phyloP scores from a whole-genome alignment of 2,329 filamentous ascomycete genomes.

The Chrysoporthe austroafricana region DNA sequence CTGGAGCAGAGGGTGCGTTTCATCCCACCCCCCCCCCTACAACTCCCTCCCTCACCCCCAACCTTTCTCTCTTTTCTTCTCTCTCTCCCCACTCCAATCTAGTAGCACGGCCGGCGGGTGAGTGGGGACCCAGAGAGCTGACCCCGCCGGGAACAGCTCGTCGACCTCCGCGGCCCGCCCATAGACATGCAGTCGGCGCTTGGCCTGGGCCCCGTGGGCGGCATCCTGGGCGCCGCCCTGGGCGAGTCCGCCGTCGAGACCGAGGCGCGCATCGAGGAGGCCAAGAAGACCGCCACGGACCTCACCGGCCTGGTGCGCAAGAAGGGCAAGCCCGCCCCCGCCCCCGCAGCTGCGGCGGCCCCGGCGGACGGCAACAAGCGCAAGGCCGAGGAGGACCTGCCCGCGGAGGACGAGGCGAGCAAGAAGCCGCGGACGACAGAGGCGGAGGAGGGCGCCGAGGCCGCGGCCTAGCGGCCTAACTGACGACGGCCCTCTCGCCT shows the following conservation, averaged over 20 bases:
- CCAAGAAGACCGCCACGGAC: conserved; percentile 74
- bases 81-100: not conserved
- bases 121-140: not conserved
- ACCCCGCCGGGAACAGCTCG: conserved; percentile 50
- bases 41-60: not conserved
- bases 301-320: conserved; percentile 75
- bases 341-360: conserved; percentile 26
- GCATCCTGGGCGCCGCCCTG: conserved; percentile 66
- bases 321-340: conserved; percentile 47
- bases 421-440: conserved; percentile 45
- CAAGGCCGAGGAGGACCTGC: conserved; percentile 43
- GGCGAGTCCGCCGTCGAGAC: conserved; percentile 65
- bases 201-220: conserved; percentile 55
- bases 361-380: conserved; percentile 49
- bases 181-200: conserved; percentile 61
- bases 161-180: conserved; percentile 69
- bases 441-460: conserved; percentile 32
- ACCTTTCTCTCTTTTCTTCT: not conserved
- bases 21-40: too few relatives aligned
- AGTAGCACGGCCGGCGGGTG: too few relatives aligned
- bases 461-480: not conserved
- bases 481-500: not conserved
- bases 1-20: conserved; percentile 72
- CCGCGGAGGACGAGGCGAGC: conserved; percentile 36
- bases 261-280: conserved; percentile 70